Conservation (phyloP, 768 basidiomycete species). For the Boletus speciosus region DNA sequence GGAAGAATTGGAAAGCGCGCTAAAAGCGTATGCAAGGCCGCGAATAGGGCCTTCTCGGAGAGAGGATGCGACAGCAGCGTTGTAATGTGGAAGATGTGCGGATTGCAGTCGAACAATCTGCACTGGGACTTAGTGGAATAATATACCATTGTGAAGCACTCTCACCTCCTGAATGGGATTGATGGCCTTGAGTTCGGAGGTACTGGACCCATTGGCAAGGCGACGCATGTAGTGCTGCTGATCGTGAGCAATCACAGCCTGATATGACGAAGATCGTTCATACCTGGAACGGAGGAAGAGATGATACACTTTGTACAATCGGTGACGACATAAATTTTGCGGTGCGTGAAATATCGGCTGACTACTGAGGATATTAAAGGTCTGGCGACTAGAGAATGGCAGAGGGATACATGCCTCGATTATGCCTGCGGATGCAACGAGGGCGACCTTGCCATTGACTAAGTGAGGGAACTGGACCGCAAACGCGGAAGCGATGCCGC, state of each 20-base stretch:
- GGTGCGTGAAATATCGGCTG: conserved; percentile 66
- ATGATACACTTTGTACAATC: conserved; percentile 61
- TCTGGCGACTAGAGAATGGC: background rate
- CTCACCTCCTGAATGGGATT: conserved; percentile 45
- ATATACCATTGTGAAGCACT: background rate
- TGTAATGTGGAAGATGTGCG: conserved; percentile 71
- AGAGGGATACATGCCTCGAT: conserved; percentile 46
- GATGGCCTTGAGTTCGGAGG: conserved; percentile 14
- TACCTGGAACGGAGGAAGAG: conserved; percentile 61
- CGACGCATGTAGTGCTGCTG: conserved; percentile 50
- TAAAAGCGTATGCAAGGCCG: conserved; percentile 54
- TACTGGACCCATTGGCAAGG: conserved; percentile 38
- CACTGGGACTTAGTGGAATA: background rate
- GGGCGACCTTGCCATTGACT: conserved; percentile 58
- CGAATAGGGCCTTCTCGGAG: conserved; percentile 71
- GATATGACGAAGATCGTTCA: conserved; percentile 15
- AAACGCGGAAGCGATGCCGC: conserved; percentile 70
- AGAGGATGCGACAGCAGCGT: conserved; percentile 73
- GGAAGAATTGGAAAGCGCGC: conserved; percentile 43
- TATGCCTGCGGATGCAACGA: conserved; percentile 69
- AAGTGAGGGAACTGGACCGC: conserved; percentile 68
- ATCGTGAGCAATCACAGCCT: background rate
- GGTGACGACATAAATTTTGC: conserved; percentile 78
- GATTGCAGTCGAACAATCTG: conserved; percentile 77
- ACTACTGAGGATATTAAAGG: conserved; percentile 33